phyloP scores from a whole-genome alignment of 1,284 basidiomycete genomes.

The Microbotryum silenes-acaulis region DNA sequence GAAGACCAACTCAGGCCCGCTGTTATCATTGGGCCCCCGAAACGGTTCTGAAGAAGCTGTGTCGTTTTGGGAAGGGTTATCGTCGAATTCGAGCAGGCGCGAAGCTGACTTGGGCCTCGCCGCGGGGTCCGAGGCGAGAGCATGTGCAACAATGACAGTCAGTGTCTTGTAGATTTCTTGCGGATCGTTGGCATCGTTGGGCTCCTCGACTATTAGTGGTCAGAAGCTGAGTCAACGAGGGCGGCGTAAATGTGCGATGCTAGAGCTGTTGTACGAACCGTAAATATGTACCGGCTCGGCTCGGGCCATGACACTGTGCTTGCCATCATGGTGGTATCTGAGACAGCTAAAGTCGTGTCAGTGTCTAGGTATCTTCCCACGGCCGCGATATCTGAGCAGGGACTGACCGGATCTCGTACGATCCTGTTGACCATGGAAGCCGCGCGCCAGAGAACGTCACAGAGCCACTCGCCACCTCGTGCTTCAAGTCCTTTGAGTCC shows the following conservation, averaged over 20 bases:
- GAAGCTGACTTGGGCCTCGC: conserved; percentile 61
- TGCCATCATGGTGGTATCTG: conserved; percentile 51
- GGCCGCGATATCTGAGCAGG: background rate
- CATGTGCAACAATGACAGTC: conserved; percentile 69
- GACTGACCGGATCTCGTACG: conserved; percentile 64
- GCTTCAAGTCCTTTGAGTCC: conserved; percentile 28
- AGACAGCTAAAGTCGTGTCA: background rate
- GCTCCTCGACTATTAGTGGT: conserved; percentile 56
- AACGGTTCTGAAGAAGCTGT: background rate
- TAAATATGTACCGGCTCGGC: conserved; percentile 80
- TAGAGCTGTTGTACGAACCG: conserved; percentile 48
- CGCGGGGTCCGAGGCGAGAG: conserved; percentile 73
- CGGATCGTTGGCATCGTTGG: conserved; percentile 54
- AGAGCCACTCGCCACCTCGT: conserved; percentile 48
- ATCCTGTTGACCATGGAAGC: conserved; percentile 77
- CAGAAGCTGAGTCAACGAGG: conserved; percentile 1
- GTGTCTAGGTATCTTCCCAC: no score
- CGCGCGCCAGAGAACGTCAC: conserved; percentile 67
- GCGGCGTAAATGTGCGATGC: background rate
- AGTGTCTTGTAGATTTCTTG: conserved; percentile 57
- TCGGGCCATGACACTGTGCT: conserved; percentile 87
- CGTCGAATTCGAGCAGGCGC: background rate
- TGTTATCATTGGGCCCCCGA: background rate
- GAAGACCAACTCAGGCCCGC: conserved; percentile 8
- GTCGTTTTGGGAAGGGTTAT: background rate